Evolutionary conservation across 2,329 filamentous ascomycete genomes (phyloP), one percentile per base, ranked within the genome.

Genomic region (Ophiostoma ulmi): DNA sequence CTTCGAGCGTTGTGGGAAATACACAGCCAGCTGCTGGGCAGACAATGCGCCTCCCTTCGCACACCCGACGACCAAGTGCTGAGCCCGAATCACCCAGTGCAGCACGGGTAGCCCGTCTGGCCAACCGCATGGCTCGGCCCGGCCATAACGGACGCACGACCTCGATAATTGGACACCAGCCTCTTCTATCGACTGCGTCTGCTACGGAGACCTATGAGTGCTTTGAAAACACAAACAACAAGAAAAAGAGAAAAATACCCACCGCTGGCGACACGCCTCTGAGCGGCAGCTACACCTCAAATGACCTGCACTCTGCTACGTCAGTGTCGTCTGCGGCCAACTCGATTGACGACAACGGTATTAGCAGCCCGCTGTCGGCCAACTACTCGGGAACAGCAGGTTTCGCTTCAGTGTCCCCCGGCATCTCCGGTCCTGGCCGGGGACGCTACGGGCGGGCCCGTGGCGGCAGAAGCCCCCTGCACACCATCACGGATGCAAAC

Each of bases 231-330:
- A 97, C 93, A 48, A 98, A 97, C 79, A 99, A 99, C 79, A 99
- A 99, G 81, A 99, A 98, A 83, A 98, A 99, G 80, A 88, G 95
- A 75, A 99, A 99, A 81, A 98, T 99, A 52, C 95, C 95, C 0
- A 93, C 93, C 0, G 93, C 92, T 11, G 91, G 92, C 22, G 91
- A 92, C 76, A 84, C 88, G 17, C 86, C 79, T 3, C 75, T 84
- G 26, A 82, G 80, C 68, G 80, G 80, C 2, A 76, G 78, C 7
- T 83, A 85, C 72, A 76, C 77, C 4, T 74, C 80, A 22, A 78
- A 76, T 61, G 81, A 83, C 39, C 69, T 76, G 13, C 72, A 72
- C 61, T 63, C 72, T 11, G 70, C 79, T 8, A 75, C 78, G 0
- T 78, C 79, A 1, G 63, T 14, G 2, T 76, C 79, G 2, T 76